Conservation (phyloP, 441 rosid genomes). For the Flueggea neowawraea region DNA sequence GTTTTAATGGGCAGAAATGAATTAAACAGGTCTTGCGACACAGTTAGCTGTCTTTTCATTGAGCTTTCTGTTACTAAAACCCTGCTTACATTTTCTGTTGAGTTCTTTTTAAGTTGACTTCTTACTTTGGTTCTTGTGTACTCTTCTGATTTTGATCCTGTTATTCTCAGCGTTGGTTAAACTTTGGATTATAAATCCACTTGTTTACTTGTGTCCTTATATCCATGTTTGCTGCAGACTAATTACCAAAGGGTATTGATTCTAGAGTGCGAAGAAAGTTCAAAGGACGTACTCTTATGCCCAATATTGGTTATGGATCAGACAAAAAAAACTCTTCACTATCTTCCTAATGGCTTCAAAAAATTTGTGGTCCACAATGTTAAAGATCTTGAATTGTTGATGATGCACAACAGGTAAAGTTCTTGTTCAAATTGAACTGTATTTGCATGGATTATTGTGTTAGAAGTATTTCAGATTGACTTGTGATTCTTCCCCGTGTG, state of each 20-base stretch:
- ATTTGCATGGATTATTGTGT: not conserved
- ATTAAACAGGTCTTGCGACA: constrained; percentile 20
- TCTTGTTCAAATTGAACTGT: not conserved
- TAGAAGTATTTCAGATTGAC: not conserved
- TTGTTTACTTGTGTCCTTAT: not conserved
- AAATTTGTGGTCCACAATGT: constrained; percentile 81
- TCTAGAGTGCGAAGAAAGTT: constrained; percentile 83
- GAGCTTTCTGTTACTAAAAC: constrained; percentile 14
- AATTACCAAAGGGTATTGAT: constrained; percentile 90
- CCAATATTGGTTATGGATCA: constrained; percentile 83
- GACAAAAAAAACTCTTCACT: constrained; percentile 86
- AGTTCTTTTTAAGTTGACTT: too few species aligned
- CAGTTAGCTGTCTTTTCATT: constrained; percentile 10
- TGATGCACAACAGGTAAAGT: constrained; percentile 92
- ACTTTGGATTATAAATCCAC: not conserved
- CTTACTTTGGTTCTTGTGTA: not conserved
- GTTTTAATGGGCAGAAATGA: constrained; percentile 11
- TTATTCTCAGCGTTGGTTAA: not conserved
- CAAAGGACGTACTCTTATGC: constrained; percentile 91
- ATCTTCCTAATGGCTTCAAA: constrained; percentile 87
- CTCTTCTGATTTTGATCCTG: not conserved
- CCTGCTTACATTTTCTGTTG: constrained; percentile 15
- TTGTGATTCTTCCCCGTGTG: too few species aligned
- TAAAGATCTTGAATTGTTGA: constrained; percentile 69
- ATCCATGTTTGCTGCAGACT: constrained; percentile 22